Conservation (phyloP, 2,329 filamentous ascomycete species). For the Apiospora saccharicola region DNA sequence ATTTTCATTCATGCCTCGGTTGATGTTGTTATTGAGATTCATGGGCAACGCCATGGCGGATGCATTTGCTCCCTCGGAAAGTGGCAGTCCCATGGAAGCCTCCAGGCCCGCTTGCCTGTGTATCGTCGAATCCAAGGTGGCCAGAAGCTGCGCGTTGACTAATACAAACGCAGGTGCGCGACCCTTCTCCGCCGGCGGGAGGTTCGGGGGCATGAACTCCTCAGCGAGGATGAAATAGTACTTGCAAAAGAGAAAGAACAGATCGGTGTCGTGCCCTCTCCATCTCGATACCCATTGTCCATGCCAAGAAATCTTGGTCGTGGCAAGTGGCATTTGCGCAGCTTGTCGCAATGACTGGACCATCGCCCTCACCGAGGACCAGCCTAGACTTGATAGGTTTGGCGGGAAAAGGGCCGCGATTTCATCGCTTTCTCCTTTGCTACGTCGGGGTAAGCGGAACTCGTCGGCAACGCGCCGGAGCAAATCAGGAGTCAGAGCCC, state of each 20-base stretch:
- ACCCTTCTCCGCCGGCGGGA: conserved; percentile 63
- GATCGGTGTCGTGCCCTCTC: conserved; percentile 85
- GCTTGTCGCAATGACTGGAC: conserved; percentile 69
- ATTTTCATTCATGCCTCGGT: conserved; percentile 88
- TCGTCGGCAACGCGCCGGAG: conserved; percentile 77
- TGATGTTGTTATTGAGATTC: conserved; percentile 69
- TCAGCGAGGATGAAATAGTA: conserved; percentile 82
- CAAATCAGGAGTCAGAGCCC: conserved; percentile 73
- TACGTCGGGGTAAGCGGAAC: conserved; percentile 67
- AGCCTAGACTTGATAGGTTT: conserved; percentile 63
- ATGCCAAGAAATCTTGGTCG: conserved; percentile 81
- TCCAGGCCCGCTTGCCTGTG: conserved; percentile 72
- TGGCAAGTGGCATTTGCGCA: conserved; percentile 69
- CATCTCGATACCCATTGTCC: conserved; percentile 86
- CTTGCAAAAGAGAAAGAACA: conserved; percentile 92
- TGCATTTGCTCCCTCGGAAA: conserved; percentile 69
- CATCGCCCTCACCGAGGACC: conserved; percentile 59
- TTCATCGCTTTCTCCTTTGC: conserved; percentile 65
- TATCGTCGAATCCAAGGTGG: conserved; percentile 82
- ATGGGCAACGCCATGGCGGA: conserved; percentile 69
- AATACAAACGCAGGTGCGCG: conserved; percentile 80
- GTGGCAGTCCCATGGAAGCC: conserved; percentile 50
- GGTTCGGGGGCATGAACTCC: conserved; percentile 69
- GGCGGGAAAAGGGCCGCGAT: conserved; percentile 76
- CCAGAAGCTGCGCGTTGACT: conserved; percentile 82